A percentile compares a stretch with the other conserved stretches of the same genome.
These are phyloP conservation scores for Pichia sp. DNA, from an alignment of 1,139 yeast species.

Conservation along the genomic window DNA sequence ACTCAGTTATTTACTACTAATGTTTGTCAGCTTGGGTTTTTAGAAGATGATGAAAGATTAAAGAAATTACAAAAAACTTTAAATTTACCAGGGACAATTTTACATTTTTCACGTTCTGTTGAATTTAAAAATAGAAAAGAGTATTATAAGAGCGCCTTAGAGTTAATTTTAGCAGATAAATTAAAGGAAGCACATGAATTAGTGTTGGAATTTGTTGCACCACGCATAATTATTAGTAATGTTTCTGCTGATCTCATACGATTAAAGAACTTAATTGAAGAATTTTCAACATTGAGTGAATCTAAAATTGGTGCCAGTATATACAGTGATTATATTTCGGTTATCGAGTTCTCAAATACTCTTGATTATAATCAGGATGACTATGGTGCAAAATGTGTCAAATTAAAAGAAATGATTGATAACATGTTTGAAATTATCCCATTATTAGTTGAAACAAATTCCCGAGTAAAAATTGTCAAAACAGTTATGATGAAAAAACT, in stretches of 20 bases:
- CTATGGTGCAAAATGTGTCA: background rate
- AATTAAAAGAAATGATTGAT: background rate
- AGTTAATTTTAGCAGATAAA: slow-evolving; percentile 55
- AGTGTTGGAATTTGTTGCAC: slow-evolving; percentile 58
- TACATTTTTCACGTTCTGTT: slow-evolving; percentile 50
- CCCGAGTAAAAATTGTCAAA: slow-evolving; percentile 19
- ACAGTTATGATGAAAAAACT: slow-evolving; percentile 44
- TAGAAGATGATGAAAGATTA: slow-evolving; percentile 30
- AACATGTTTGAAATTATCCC: slow-evolving; percentile 5
- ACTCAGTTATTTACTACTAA: slow-evolving; percentile 43
- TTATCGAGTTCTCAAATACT: slow-evolving; percentile 20
- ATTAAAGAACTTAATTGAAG: slow-evolving; percentile 37
- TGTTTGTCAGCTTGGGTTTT: slow-evolving; percentile 35
- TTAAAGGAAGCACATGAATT: slow-evolving; percentile 61
- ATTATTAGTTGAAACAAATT: slow-evolving; percentile 3
- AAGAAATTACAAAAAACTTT: slow-evolving; percentile 33
- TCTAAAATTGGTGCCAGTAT: slow-evolving; percentile 64
- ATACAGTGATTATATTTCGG: slow-evolving; percentile 41
- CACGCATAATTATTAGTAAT: slow-evolving; percentile 49
- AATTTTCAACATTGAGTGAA: slow-evolving; percentile 42
- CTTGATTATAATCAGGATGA: slow-evolving; percentile 1
- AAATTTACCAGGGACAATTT: slow-evolving; percentile 40
- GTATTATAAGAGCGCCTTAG: slow-evolving; percentile 52
- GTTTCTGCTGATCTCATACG: slow-evolving; percentile 28
- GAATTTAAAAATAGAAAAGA: slow-evolving; percentile 41